Evolutionary conservation across 352 stramenopile genomes (phyloP), one percentile per base, ranked within the genome.

Genomic region (Globisporangium uncinulatum): DNA sequence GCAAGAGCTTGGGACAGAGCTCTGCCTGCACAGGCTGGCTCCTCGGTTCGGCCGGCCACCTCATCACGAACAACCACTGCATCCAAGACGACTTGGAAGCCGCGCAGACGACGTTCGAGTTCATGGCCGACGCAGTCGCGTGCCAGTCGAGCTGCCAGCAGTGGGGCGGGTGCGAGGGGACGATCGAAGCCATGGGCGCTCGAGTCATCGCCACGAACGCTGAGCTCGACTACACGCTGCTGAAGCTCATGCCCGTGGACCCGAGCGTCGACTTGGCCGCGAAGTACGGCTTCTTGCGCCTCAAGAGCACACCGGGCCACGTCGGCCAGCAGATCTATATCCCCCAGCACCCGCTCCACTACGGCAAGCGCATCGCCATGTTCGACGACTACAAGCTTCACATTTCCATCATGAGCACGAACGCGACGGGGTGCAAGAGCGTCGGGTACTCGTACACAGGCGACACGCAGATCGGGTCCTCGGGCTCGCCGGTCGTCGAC

Each of bases 31-130:
- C 81, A 1, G 78, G 65, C 29, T 91, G 76, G 78, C 54, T 91
- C 13, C 50, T 86, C 31, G 81, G 81, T 41, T 79, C 71, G 8
- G 57, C 76, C 39, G 73, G 76, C 4, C 74, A 91, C 55, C 21
- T 91, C 48, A 65, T 91, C 46, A 91, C 81, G 11, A 91, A 91
- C 60, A 69, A 87, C 54, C 81, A 91, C 62, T 89, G 81, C 65
- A 65, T 87, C n/a, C 64, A 71, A 24, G 67, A 61, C 0, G 59
- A 72, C 13, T 51, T 47, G 10, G 72, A 89, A 15, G 78, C 81
- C 0, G 49, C 41, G 2, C 53, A 44, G 19, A 77, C 70, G 9
- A 83, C 64, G 0, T 71, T 87, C 21, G 77, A 91, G 61, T 89
- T 91, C 59, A 76, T 85, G 65, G 78, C 77, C 6, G 68, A 87